A percentile compares a stretch with the other conserved stretches of the same genome.
These are phyloP conservation scores for Urochloa ruziziensis DNA, from an alignment of 176 grass and related monocot species.

Conservation along the genomic window DNA sequence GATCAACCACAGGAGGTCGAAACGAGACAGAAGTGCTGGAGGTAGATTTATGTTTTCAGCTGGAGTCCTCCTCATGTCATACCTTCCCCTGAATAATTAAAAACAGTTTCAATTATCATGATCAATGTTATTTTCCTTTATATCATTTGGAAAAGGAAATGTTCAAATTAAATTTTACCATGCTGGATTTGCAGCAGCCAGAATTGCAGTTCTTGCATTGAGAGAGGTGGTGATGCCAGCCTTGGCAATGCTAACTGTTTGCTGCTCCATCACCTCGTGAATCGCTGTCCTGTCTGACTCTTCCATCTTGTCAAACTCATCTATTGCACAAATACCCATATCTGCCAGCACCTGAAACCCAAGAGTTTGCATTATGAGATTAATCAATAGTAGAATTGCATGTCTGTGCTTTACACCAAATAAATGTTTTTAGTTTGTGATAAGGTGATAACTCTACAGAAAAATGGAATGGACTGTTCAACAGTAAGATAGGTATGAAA, in stretches of 20 bases:
- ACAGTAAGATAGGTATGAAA: not conserved
- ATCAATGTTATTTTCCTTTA: not conserved
- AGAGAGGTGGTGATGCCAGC: slow-evolving; percentile 98
- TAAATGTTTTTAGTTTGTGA: slow-evolving; percentile 7
- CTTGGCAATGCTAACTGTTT: slow-evolving; percentile 98
- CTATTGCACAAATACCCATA: slow-evolving; percentile 99
- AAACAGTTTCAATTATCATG: slow-evolving; percentile 18
- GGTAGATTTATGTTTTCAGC: slow-evolving; percentile 99
- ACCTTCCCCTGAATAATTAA: slow-evolving; percentile 76
- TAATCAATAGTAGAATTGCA: slow-evolving; percentile 7
- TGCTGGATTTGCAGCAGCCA: slow-evolving; percentile 96
- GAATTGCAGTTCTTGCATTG: slow-evolving; percentile 93
- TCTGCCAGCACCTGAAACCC: slow-evolving; percentile 87
- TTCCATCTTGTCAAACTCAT: slow-evolving; percentile 99
- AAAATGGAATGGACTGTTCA: not conserved
- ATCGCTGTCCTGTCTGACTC: slow-evolving; percentile 98
- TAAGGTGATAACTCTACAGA: not conserved
- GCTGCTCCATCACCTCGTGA: slow-evolving; percentile 99
- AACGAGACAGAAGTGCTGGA: slow-evolving; percentile 95
- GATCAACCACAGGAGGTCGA: slow-evolving; percentile 96
- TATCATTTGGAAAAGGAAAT: not conserved
- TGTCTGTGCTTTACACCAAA: not conserved
- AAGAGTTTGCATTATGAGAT: not conserved
- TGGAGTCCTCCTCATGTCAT: slow-evolving; percentile 96
- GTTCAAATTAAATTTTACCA: slow-evolving; percentile 59